Evolutionary conservation across 2,329 filamentous ascomycete species (phyloP).

Genomic region (Didymella sp.): DNA sequence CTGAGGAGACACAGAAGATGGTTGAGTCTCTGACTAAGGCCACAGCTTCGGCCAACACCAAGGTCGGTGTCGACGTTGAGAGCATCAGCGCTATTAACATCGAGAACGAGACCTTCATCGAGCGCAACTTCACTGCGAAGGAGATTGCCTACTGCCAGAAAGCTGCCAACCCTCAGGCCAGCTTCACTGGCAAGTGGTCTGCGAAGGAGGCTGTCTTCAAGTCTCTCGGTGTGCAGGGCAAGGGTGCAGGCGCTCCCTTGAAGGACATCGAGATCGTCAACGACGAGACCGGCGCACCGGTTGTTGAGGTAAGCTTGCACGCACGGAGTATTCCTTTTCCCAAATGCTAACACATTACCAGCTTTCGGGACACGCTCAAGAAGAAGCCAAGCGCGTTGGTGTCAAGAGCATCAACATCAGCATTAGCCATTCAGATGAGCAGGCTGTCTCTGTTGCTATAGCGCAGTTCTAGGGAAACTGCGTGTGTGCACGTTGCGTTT

Average conservation of each 20-base stretch:
- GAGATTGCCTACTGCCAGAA: conserved; percentile 89
- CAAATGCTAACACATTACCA: conserved; percentile 50
- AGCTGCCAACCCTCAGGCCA: conserved; percentile 80
- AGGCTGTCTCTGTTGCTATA: conserved; percentile 93
- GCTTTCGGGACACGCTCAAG: conserved; percentile 85
- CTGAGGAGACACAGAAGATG: conserved; percentile 72
- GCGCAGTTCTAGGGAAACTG: conserved; percentile 68
- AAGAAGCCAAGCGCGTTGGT: conserved; percentile 83
- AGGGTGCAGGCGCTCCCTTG: conserved; percentile 86
- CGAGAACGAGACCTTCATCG: conserved; percentile 89
- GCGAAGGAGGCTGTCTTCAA: conserved; percentile 99
- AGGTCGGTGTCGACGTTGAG: conserved; percentile 94
- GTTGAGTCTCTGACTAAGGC: conserved; percentile 78
- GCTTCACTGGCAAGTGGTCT: conserved; percentile 94
- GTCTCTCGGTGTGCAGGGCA: conserved; percentile 83
- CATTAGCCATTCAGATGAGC: conserved; percentile 93
- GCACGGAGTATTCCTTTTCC: no score
- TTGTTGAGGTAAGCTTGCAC: conserved; percentile 75
- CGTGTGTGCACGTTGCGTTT: neutral
- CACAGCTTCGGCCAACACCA: conserved; percentile 66
- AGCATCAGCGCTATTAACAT: conserved; percentile 87
- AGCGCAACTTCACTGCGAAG: conserved; percentile 87
- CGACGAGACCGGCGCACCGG: conserved; percentile 81
- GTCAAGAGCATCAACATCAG: conserved; percentile 90
- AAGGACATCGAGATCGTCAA: conserved; percentile 93